These are phyloP conservation scores for Periconia sp. DNA, from an alignment of 2,329 filamentous ascomycete genomes.

Conservation along the genomic window DNA sequence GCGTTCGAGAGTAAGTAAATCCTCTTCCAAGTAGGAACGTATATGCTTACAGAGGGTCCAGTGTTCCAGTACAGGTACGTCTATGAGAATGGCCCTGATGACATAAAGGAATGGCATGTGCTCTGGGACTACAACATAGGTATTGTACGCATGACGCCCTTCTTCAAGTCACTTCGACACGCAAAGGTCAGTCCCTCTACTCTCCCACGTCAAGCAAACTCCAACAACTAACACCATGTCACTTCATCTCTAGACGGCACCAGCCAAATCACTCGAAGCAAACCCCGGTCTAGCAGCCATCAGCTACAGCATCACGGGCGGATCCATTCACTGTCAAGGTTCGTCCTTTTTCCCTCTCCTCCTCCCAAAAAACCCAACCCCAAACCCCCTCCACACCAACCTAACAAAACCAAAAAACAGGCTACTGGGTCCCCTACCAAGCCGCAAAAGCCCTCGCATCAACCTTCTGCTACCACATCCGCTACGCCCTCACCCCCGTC, in stretches of 20 bases:
- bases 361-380: not conserved
- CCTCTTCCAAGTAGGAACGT: not conserved
- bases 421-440: conserved; percentile 94
- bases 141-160: conserved; percentile 87
- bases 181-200: conserved; percentile 67
- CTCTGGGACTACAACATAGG: conserved; percentile 99
- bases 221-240: conserved; percentile 9
- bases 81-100: conserved; percentile 57
- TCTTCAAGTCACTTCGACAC: conserved; percentile 89
- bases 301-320: conserved; percentile 91
- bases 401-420: conserved; percentile 47
- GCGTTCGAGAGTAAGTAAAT: conserved; percentile 76
- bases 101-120: conserved; percentile 67
- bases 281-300: conserved; percentile 88
- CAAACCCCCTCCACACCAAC: not conserved
- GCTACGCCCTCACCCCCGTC: conserved; percentile 82
- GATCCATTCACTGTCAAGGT: conserved; percentile 79
- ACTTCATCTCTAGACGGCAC: conserved; percentile 67
- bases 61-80: conserved; percentile 85
- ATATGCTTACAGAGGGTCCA: conserved; percentile 38
- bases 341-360: conserved; percentile 2
- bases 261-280: conserved; percentile 69
- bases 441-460: conserved; percentile 85
- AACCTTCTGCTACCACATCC: conserved; percentile 85
- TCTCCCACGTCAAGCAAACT: not conserved